phyloP scores from a whole-genome alignment of 2,329 filamentous ascomycete species.

The Fusarium heterosporum region DNA sequence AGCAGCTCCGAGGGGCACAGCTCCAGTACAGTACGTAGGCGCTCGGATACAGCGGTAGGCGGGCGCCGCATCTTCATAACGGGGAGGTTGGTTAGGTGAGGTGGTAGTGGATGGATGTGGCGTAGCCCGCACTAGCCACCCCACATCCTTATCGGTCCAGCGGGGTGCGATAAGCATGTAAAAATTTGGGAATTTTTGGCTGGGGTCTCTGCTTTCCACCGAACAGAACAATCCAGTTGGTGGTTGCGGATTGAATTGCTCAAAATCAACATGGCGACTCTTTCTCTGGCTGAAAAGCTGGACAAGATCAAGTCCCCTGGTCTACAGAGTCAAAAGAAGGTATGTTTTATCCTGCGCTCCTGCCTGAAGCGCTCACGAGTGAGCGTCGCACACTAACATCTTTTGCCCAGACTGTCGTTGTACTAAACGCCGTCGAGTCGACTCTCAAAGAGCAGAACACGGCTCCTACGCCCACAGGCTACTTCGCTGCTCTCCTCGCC shows the following conservation, averaged over 20 bases:
- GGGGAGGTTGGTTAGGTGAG: constrained; percentile 15
- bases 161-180: constrained; percentile 49
- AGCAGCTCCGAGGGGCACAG: constrained; percentile 47
- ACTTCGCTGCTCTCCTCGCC: constrained; percentile 94
- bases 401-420: constrained; percentile 75
- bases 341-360: constrained; percentile 55
- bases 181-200: constrained; percentile 48
- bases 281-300: constrained; percentile 82
- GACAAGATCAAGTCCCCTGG: constrained; percentile 98
- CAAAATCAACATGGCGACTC: constrained; percentile 59
- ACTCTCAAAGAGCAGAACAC: constrained; percentile 90
- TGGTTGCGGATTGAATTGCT: constrained; percentile 48
- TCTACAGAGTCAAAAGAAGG: constrained; percentile 94
- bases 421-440: constrained; percentile 91
- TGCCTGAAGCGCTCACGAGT: not conserved
- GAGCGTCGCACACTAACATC: constrained; percentile 28
- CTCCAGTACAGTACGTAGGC: constrained; percentile 38
- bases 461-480: constrained; percentile 85
- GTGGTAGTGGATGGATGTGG: constrained; percentile 30
- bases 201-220: constrained; percentile 42
- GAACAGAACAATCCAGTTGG: constrained; percentile 48
- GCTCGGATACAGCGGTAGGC: constrained; percentile 49
- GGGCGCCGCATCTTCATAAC: constrained; percentile 39
- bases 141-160: constrained; percentile 43
- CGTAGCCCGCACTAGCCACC: constrained; percentile 16